Percentiles rank a stretch among this genome's conserved stretches.
Evolutionary conservation across 2,329 filamentous ascomycete species (phyloP).

Genomic region (Neonectria sp.): DNA sequence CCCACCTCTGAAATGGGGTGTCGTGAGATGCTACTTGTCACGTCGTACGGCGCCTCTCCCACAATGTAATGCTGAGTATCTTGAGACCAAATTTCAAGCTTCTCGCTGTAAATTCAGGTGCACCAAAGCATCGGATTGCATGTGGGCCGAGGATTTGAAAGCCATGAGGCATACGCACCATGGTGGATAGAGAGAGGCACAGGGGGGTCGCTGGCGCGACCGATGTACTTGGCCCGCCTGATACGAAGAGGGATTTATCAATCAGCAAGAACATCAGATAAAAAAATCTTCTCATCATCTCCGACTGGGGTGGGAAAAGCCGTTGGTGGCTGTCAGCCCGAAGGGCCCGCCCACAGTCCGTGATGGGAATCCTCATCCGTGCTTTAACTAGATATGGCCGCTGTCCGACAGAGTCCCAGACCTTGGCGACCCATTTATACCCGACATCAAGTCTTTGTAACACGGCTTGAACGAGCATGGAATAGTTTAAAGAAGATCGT

Average conservation of each 20-base stretch:
- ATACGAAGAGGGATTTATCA: constrained; percentile 30
- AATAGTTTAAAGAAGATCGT: neutral
- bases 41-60: neutral
- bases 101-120: neutral
- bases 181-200: too few relatives aligned
- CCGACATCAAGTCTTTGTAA: neutral
- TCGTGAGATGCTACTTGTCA: neutral
- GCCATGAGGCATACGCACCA: neutral
- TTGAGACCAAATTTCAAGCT: neutral
- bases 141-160: neutral
- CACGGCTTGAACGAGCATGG: neutral
- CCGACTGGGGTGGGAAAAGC: constrained; percentile 12
- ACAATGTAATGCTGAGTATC: neutral
- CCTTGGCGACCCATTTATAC: neutral
- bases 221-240: neutral
- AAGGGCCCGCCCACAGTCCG: constrained; percentile 18
- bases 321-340: constrained; percentile 7
- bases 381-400: constrained; percentile 15
- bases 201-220: neutral
- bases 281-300: constrained; percentile 24
- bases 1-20: neutral
- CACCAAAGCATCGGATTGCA: neutral
- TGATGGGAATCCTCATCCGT: constrained; percentile 21
- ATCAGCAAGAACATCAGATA: constrained; percentile 25
- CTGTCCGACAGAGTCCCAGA: neutral